Percentiles rank a stretch among this genome's conserved stretches.
Evolutionary conservation across 108 stramenopile genomes (phyloP).

Genomic region (Fragilaria radians): DNA sequence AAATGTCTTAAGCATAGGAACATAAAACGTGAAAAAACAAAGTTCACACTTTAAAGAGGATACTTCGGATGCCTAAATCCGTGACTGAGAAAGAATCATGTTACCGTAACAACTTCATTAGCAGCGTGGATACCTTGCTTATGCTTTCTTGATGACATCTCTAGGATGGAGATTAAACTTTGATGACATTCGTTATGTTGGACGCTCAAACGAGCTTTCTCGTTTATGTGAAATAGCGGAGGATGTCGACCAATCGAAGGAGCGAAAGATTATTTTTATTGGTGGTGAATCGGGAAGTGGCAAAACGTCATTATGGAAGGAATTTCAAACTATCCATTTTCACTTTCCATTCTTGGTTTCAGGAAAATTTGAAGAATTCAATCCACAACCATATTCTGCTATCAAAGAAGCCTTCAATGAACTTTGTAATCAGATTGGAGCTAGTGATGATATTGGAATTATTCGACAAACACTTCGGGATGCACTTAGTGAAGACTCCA

Average conservation of each 20-base stretch:
- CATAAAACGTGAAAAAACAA: too few relatives aligned
- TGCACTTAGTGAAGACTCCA: background rate
- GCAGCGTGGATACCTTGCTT: too few relatives aligned
- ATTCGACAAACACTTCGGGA: background rate
- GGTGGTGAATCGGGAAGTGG: background rate
- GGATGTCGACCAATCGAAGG: background rate
- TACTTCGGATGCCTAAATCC: too few relatives aligned
- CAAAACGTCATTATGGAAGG: background rate
- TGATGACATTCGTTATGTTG: background rate
- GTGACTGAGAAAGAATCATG: too few relatives aligned
- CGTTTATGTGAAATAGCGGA: background rate
- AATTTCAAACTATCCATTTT: background rate
- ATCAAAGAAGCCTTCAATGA: slow-evolving; percentile 1
- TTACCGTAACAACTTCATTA: too few relatives aligned
- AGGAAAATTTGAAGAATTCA: background rate
- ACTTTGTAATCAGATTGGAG: slow-evolving; percentile 1
- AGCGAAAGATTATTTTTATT: background rate
- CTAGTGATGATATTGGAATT: background rate
- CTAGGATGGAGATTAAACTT: too few relatives aligned
- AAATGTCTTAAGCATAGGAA: too few relatives aligned
- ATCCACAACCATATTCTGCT: background rate
- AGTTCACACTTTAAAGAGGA: too few relatives aligned
- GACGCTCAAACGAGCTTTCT: background rate
- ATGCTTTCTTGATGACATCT: too few relatives aligned
- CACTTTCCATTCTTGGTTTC: background rate